phyloP scores from a whole-genome alignment of 257 asterid genomes.

The Solanum chilense region DNA sequence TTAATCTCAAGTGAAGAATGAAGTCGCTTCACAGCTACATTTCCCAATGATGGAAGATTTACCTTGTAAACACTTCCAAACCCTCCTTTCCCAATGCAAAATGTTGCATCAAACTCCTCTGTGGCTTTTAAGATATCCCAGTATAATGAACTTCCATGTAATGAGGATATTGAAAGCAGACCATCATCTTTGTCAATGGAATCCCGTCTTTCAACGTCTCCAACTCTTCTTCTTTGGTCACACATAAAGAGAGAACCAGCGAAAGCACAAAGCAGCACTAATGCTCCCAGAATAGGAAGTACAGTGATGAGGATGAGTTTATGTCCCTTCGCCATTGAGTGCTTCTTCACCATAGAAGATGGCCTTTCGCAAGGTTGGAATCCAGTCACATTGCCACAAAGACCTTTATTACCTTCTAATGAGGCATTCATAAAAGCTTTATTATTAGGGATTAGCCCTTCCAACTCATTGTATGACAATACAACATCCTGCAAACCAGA shows the following conservation, averaged over 20 bases:
- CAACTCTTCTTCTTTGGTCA: not conserved
- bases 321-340: not conserved
- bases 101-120: not conserved
- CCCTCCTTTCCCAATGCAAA: not conserved
- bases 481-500: not conserved
- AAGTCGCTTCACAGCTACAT: not conserved
- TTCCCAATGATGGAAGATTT: not conserved
- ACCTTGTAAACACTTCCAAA: not conserved
- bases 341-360: not conserved
- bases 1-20: not conserved
- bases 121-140: conserved; percentile 2
- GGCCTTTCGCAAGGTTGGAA: not conserved
- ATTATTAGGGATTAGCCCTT: not conserved
- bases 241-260: not conserved
- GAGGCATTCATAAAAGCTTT: not conserved
- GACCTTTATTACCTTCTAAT: not conserved
- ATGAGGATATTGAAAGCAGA: not conserved
- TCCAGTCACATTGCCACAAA: not conserved
- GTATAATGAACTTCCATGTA: not conserved
- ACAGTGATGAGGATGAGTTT: not conserved
- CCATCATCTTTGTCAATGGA: not conserved
- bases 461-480: not conserved
- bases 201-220: not conserved
- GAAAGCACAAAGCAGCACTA: not conserved
- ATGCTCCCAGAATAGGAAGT: not conserved